These are phyloP conservation scores for Turritis glabra DNA, from an alignment of 345 rosid species.

Conservation along the genomic window DNA sequence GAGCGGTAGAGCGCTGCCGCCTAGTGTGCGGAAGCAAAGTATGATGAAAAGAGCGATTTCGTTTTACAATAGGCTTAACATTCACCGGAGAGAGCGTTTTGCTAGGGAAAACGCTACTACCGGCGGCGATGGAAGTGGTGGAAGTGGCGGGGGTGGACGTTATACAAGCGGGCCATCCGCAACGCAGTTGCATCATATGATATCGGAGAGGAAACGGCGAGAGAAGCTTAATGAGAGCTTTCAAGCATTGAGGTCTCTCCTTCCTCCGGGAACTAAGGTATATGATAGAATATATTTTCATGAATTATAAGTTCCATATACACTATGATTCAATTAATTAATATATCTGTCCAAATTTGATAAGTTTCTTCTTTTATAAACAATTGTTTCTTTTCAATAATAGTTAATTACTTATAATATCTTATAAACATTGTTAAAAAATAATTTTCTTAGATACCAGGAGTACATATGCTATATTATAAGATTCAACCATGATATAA, in stretches of 20 bases:
- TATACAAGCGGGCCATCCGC: conserved; percentile 26
- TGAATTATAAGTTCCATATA: neutral
- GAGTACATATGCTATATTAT: neutral
- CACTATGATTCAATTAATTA: neutral
- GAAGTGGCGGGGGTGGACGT: conserved; percentile 13
- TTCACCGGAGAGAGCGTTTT: conserved; percentile 43
- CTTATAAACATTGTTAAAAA: no score
- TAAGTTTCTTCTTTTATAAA: neutral
- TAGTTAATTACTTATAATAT: no score
- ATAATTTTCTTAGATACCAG: no score
- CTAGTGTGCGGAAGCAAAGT: conserved; percentile 37
- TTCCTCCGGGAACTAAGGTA: conserved; percentile 87
- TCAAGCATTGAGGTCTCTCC: conserved; percentile 62
- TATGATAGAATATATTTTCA: neutral
- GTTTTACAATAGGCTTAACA: conserved; percentile 46
- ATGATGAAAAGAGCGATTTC: conserved; percentile 56
- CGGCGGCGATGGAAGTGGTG: conserved; percentile 34
- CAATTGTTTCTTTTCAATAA: no score
- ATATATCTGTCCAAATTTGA: neutral
- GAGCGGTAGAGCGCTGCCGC: neutral
- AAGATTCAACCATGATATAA: neutral
- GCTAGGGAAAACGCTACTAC: conserved; percentile 15
- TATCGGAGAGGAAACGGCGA: conserved; percentile 82
- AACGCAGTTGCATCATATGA: conserved; percentile 83
- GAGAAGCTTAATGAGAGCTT: conserved; percentile 92